Conservation (phyloP, 345 rosid species). For the Erodium maritimum region DNA sequence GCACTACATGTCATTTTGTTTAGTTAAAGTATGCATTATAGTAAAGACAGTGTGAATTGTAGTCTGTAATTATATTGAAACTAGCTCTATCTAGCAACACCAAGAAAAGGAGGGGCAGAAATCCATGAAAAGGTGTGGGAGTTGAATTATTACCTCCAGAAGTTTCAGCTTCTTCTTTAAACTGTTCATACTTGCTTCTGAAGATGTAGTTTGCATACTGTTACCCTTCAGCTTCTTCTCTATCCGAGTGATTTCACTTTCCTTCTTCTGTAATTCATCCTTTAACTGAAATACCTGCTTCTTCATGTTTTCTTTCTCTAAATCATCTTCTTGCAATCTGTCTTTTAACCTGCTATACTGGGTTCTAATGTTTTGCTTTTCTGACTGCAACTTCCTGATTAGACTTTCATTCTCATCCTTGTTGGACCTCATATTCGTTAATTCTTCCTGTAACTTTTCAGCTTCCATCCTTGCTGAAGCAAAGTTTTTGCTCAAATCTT, state of each 20-base stretch:
- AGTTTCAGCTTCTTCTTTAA: conserved; percentile 14
- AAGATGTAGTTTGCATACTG: conserved; percentile 1
- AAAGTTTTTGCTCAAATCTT: conserved; percentile 33
- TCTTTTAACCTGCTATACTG: conserved; percentile 36
- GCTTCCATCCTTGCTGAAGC: conserved; percentile 40
- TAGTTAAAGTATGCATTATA: too few relatives aligned
- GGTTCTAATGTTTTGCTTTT: conserved; percentile 35
- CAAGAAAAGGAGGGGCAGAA: too few relatives aligned
- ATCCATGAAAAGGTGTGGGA: background rate
- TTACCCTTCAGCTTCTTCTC: conserved; percentile 6
- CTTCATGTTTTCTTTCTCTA: conserved; percentile 48
- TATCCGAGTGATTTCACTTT: conserved; percentile 24
- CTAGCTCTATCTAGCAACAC: too few relatives aligned
- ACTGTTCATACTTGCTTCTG: conserved; percentile 6
- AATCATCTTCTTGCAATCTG: conserved; percentile 39
- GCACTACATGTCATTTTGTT: too few relatives aligned
- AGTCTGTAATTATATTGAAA: too few relatives aligned
- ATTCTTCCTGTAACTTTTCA: conserved; percentile 36
- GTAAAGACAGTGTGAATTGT: too few relatives aligned
- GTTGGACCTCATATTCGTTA: conserved; percentile 26
- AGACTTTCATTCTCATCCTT: conserved; percentile 46
- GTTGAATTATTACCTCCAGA: conserved; percentile 15
- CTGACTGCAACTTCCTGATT: conserved; percentile 30
- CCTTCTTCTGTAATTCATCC: conserved; percentile 38
- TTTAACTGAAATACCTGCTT: conserved; percentile 39